A percentile compares a stretch with the other conserved stretches of the same genome.
Conservation (phyloP, 305 asterid genomes). For the Fraxinus ornus region DNA sequence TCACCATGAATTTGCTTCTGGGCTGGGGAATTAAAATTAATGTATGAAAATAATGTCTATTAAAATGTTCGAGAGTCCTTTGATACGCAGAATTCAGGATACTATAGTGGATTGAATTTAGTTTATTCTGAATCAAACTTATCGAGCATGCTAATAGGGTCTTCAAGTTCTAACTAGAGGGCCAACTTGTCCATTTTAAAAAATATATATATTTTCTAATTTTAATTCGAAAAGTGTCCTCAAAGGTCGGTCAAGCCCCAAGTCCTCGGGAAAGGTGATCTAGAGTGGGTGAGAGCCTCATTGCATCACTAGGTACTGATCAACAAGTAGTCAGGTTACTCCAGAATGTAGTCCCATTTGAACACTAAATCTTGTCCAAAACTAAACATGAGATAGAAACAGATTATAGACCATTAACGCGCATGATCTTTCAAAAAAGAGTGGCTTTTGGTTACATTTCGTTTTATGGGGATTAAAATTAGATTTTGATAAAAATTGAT, state of each 20-base stretch:
- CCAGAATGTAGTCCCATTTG: neutral
- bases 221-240: neutral
- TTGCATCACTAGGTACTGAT: neutral
- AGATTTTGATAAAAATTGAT: too few relatives aligned
- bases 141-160: slow-evolving; percentile 13
- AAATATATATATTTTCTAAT: neutral
- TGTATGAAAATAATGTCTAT: neutral
- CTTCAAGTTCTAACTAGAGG: neutral
- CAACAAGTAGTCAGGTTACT: neutral
- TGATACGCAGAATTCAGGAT: neutral
- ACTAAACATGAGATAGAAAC: neutral
- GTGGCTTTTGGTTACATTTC: neutral
- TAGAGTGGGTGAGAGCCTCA: neutral
- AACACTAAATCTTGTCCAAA: neutral
- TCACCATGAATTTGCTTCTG: too few relatives aligned
- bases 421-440: neutral
- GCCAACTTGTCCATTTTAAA: neutral
- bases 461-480: too few relatives aligned
- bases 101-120: neutral
- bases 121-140: neutral
- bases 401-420: neutral
- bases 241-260: neutral
- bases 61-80: neutral
- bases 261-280: neutral
- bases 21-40: too few relatives aligned